phyloP scores from a whole-genome alignment of 2,329 filamentous ascomycete species.

The Sphaceloma murrayae region DNA sequence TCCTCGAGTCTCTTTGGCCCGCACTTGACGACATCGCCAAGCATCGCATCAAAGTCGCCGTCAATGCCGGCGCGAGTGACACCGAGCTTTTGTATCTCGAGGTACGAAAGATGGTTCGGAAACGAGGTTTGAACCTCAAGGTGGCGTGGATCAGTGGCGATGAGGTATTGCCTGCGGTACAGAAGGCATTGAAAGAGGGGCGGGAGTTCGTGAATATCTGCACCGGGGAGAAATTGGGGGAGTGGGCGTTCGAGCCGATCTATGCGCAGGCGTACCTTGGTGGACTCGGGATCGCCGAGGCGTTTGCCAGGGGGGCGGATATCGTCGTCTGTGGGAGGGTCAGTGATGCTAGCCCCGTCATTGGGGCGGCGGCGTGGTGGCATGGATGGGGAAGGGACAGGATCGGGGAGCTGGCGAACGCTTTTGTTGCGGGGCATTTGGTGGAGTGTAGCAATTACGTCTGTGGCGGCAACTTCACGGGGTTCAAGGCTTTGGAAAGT shows the following conservation, averaged over 20 bases:
- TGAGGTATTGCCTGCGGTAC: constrained; percentile 24
- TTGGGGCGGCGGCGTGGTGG: constrained; percentile 39
- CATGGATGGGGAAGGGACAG: constrained; percentile 34
- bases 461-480: constrained; percentile 36
- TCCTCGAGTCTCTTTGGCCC: constrained; percentile 41
- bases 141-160: constrained; percentile 43
- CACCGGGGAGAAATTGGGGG: constrained; percentile 12
- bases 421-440: constrained; percentile 36
- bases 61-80: constrained; percentile 50
- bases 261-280: constrained; percentile 36
- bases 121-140: constrained; percentile 34
- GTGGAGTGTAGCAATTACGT: constrained; percentile 38
- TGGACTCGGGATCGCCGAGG: constrained; percentile 35
- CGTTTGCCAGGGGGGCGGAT: constrained; percentile 34
- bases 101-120: constrained; percentile 30
- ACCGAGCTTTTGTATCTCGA: constrained; percentile 44
- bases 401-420: constrained; percentile 33
- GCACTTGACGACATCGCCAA: constrained; percentile 38
- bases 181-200: not conserved
- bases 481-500: constrained; percentile 34
- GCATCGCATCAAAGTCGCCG: constrained; percentile 45
- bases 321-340: constrained; percentile 39
- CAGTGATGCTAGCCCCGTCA: constrained; percentile 36
- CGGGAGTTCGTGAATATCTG: constrained; percentile 10
- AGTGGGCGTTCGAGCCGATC: constrained; percentile 20